phyloP scores from a whole-genome alignment of 345 rosid genomes.

The Populus euphratica region DNA sequence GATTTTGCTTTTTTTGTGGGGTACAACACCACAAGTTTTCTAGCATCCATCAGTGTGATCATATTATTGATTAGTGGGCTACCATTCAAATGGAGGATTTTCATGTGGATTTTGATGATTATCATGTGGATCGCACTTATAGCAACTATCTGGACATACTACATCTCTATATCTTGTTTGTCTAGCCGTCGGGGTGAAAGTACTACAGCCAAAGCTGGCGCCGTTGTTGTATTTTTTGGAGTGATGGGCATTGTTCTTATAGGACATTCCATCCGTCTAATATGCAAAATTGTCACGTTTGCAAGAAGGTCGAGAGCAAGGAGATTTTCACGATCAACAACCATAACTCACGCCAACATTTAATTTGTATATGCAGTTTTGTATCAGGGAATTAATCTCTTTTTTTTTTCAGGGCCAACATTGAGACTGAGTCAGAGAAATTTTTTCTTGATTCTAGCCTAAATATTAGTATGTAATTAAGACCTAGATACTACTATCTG shows the following conservation, averaged over 20 bases:
- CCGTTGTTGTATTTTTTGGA: accelerated
- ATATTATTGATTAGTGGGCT: slow-evolving; percentile 32
- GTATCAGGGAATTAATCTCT: too few relatives aligned
- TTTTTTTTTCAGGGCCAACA: too few relatives aligned
- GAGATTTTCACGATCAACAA: too few relatives aligned
- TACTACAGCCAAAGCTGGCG: too few relatives aligned
- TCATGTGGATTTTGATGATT: slow-evolving; percentile 32
- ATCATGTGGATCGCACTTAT: slow-evolving; percentile 33
- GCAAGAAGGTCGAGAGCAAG: neutral
- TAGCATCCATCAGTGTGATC: slow-evolving; percentile 35
- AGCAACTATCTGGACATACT: slow-evolving; percentile 16
- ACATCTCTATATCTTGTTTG: neutral
- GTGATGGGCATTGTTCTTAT: neutral
- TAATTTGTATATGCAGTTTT: too few relatives aligned
- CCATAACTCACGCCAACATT: too few relatives aligned
- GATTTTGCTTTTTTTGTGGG: slow-evolving; percentile 8
- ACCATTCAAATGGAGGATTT: slow-evolving; percentile 21
- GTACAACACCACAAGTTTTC: slow-evolving; percentile 21
- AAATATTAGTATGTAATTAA: too few relatives aligned
- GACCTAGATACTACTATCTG: too few relatives aligned
- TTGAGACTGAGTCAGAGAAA: too few relatives aligned
- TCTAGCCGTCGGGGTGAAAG: neutral
- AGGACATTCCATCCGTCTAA: neutral
- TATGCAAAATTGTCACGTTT: neutral
- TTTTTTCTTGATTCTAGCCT: too few relatives aligned